Base-by-base conservation (phyloP, 176 grass and related monocot genomes). In the Eleusine indica region DNA sequence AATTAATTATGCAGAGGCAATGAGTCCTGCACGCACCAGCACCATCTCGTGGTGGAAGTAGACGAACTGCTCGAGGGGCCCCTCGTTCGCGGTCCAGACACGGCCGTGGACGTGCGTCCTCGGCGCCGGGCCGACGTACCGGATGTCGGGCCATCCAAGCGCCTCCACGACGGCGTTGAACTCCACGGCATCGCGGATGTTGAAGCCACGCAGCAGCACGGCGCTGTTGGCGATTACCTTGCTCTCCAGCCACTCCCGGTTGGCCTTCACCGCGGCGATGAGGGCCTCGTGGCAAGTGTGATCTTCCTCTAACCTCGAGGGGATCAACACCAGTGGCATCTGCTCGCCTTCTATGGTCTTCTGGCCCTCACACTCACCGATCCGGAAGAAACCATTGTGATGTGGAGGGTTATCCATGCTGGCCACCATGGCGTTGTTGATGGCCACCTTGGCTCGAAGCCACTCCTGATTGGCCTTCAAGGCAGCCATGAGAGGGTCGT, bases 41-140 rank as follows among this genome's bases (percentile, higher is more conserved):
- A 85, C 86, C 86, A 88, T 78, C 91, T 91, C 92, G 37, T 94
- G 92, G 67, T 94, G 92, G 92, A 65, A 94, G 86, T 94, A 94
- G 74, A 94, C 70, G 83, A 88, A 86, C 80, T 94, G 70, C 19
- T 90, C 78, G 43, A 94, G 88, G 0, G 89, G 89, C 0, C 92
- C 89, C 72, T 94, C 92, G 83, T 91, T 91, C 49, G 92, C 86
- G 11, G 92, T 91, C 92, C 88, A 94, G 62, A 94, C 14, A 46
- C 89, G 88, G 66, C 87, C 85, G 72, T 94, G 86, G 57, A 91
- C 38, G 83, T 91, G 89, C 1, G 83, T 94, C 35, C 89, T 76
- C 32, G 92, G 89, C 6, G 92, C 89, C 0, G 86, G 89, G 61
- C 92, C 88, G 6, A 91, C 83, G 52, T 94, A 94, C 42, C 88